Percentiles rank a stretch among this genome's conserved stretches.
Conservation (phyloP, 176 grass and related monocot species). For the Chrysopogon serrulatus region DNA sequence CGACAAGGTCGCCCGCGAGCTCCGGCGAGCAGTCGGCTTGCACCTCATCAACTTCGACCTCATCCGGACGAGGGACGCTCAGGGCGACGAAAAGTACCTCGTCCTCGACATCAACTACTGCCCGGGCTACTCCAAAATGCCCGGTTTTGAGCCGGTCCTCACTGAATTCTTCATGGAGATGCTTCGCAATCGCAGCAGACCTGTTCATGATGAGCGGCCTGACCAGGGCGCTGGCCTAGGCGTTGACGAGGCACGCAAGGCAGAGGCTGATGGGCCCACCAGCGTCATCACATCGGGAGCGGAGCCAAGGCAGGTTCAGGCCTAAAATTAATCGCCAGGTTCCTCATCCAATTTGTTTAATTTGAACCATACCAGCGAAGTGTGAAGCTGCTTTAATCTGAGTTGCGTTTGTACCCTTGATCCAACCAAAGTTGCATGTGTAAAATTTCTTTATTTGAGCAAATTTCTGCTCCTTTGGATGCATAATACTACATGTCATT, state of each 20-base stretch:
- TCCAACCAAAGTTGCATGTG: no score
- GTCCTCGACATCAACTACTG: conserved; percentile 92
- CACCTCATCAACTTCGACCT: conserved; percentile 81
- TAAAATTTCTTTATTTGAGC: no score
- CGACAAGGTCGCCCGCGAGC: conserved; percentile 44
- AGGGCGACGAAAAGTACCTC: conserved; percentile 36
- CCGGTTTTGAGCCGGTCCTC: conserved; percentile 47
- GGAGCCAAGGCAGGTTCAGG: not conserved
- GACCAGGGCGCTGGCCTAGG: no score
- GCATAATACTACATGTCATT: no score
- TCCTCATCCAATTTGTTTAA: no score
- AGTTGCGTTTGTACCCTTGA: no score
- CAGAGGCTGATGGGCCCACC: not conserved
- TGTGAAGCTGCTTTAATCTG: no score
- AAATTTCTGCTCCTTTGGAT: no score
- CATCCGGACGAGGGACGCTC: conserved; percentile 35
- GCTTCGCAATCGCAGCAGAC: not conserved
- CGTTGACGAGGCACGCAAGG: not conserved
- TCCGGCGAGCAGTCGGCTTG: conserved; percentile 50
- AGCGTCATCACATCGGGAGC: not conserved
- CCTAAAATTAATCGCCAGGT: not conserved
- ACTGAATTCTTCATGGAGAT: conserved; percentile 57
- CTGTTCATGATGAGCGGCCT: not conserved
- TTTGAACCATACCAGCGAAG: no score
- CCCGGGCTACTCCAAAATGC: conserved; percentile 77